phyloP scores from a whole-genome alignment of 2,329 filamentous ascomycete genomes.

The Exophiala lecanii-corni region DNA sequence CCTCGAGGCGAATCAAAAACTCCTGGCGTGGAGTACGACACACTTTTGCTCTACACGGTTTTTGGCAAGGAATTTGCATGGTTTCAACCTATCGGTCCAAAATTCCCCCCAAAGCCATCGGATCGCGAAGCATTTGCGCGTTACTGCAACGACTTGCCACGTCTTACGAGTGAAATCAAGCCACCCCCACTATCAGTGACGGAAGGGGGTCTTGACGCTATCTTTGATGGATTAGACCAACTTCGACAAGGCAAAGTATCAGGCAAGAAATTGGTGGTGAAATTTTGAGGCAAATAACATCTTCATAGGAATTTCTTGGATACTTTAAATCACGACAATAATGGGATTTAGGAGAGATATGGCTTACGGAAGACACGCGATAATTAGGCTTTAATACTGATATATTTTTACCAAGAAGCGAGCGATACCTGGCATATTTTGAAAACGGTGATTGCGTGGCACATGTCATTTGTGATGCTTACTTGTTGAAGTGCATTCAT shows the following conservation, averaged over 20 bases:
- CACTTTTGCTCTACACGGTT: background rate
- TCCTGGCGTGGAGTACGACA: background rate
- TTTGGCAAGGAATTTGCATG: background rate
- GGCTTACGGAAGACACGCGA: too few species aligned
- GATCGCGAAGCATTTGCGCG: background rate
- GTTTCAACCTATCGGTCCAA: background rate
- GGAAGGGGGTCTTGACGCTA: background rate
- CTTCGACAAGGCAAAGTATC: background rate
- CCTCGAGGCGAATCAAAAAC: background rate
- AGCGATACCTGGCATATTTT: too few species aligned
- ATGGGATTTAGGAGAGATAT: too few species aligned
- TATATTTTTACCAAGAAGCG: too few species aligned
- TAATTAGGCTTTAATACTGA: too few species aligned
- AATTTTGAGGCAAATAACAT: background rate
- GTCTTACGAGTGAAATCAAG: background rate
- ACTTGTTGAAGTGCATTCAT: too few species aligned
- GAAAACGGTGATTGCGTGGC: too few species aligned
- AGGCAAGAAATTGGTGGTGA: background rate
- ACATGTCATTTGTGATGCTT: too few species aligned
- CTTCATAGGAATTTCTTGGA: too few species aligned
- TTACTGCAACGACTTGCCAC: background rate
- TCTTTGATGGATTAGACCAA: background rate
- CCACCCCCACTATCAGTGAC: background rate
- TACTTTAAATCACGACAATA: too few species aligned
- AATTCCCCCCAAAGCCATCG: background rate